Evolutionary conservation across 1,139 yeast genomes (phyloP).

Genomic region (Kodamaea alishanica): DNA sequence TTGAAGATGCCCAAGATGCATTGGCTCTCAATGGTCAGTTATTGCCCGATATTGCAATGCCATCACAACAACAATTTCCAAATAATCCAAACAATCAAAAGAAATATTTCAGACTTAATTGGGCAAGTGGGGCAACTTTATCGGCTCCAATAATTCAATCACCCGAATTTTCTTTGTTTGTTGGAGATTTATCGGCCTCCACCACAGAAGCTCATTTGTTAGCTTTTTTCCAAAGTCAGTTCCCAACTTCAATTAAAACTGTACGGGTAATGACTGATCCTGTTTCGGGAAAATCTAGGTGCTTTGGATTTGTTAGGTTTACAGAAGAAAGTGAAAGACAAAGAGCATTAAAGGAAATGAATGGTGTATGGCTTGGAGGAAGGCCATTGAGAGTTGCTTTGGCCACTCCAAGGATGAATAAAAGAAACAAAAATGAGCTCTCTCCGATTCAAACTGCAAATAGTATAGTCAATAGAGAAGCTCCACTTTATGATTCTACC

Average conservation of each 20-base stretch:
- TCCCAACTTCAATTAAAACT: conserved; percentile 58
- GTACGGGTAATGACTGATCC: conserved; percentile 79
- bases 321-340: conserved; percentile 60
- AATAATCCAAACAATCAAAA: conserved; percentile 52
- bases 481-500: no score
- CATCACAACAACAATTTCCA: conserved; percentile 41
- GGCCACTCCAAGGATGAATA: conserved; percentile 51
- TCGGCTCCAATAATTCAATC: conserved; percentile 49
- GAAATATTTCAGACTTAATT: conserved; percentile 61
- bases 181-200: conserved; percentile 73
- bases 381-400: conserved; percentile 70
- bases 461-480: neutral
- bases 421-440: neutral
- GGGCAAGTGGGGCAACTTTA: conserved; percentile 69
- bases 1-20: conserved; percentile 64
- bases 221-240: conserved; percentile 62
- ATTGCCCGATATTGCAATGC: conserved; percentile 55
- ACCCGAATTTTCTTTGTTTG: conserved; percentile 63
- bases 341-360: conserved; percentile 65
- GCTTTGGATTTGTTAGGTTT: conserved; percentile 75
- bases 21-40: conserved; percentile 60
- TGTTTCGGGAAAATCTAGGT: conserved; percentile 64
- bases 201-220: conserved; percentile 68
- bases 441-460: neutral
- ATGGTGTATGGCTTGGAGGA: conserved; percentile 72